Evolutionary conservation across 192 early-diverging fungal species (phyloP).

Genomic region (Jimgerdemannia lactiflua): DNA sequence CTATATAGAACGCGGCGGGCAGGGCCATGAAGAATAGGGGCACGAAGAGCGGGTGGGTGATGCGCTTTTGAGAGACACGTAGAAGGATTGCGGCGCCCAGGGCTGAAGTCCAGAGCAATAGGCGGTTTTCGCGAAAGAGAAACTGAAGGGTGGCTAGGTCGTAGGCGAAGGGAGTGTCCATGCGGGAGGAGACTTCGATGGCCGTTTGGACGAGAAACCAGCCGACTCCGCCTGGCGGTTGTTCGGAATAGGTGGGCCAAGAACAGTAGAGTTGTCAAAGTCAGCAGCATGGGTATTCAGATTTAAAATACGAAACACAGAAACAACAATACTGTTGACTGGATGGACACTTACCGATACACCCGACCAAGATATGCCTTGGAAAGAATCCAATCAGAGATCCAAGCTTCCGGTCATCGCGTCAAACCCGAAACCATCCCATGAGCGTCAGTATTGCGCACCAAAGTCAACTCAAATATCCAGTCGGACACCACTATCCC

Average conservation of each 20-base stretch:
- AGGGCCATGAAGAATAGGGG: constrained; percentile 87
- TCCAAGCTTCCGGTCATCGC: constrained; percentile 45
- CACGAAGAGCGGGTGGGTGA: constrained; percentile 80
- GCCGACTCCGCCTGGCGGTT: constrained; percentile 66
- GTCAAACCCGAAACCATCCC: not conserved
- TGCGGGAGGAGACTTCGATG: constrained; percentile 78
- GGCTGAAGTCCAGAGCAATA: constrained; percentile 81
- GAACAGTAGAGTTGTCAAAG: no score
- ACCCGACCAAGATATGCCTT: constrained; percentile 92
- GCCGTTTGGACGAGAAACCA: constrained; percentile 93
- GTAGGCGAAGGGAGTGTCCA: constrained; percentile 56
- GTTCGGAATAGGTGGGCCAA: no score
- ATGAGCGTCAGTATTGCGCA: constrained; percentile 16
- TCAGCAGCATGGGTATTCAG: no score
- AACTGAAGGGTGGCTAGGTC: constrained; percentile 53
- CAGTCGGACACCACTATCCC: not conserved
- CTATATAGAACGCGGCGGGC: constrained; percentile 71
- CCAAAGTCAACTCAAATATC: constrained; percentile 3
- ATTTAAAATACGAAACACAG: no score
- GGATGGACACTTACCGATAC: constrained; percentile 61
- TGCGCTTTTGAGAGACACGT: constrained; percentile 64
- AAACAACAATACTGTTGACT: no score
- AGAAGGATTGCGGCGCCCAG: constrained; percentile 67
- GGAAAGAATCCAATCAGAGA: constrained; percentile 82
- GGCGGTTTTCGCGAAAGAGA: constrained; percentile 59